Base-by-base conservation (phyloP, 2,329 filamentous ascomycete genomes). In the Herpotrichia juniperi region DNA sequence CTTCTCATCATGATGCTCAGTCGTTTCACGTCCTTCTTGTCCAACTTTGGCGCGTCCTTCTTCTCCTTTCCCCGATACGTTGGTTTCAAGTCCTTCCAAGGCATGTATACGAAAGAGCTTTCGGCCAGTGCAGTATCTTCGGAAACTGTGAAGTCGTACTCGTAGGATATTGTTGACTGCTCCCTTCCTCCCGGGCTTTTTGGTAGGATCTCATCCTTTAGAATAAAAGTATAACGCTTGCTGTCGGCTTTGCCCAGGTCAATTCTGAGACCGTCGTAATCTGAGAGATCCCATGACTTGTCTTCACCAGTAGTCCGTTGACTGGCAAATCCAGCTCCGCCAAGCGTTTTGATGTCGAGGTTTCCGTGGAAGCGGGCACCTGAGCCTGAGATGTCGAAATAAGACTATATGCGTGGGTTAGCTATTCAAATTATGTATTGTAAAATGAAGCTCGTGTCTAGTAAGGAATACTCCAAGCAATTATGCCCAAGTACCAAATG, bases 1-100 rank as follows among this genome's bases (percentile, higher is more conserved):
- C 90, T 94, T 69, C 91, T 78, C 80, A 89, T 89, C 90, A 94
- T 93, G 53, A 94, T 79, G 45, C 86, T 87, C 25, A 93, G 77
- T 42, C 88, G 79, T 73, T 83, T 88, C 32, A 94, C 78, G 37
- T 78, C 76, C 42, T 77, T 78, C 56, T 82, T 63, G 61, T 91
- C 78, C 59, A 94, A 69, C 4, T 81, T 78, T 50, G 78, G 71
- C 0, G 83, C 83, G 72, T 88, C 85, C 16, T 81, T 74, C 67
- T 83, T 81, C 54, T 86, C 79, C 62, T 81, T 83, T 0, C 91
- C 91, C 3, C 90, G 79, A 72, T 91, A 94, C 1, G 87, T 93
- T 1, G 90, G 77, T 66, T 83, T 84, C 56, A 96, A 84, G 21
- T 82, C 80, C 11, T 71, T 70, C 86, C 88, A 93, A 1, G 78